A percentile compares a stretch with the other conserved stretches of the same genome.
Evolutionary conservation across 2,329 filamentous ascomycete genomes (phyloP).

Genomic region (Cadophora sp.): DNA sequence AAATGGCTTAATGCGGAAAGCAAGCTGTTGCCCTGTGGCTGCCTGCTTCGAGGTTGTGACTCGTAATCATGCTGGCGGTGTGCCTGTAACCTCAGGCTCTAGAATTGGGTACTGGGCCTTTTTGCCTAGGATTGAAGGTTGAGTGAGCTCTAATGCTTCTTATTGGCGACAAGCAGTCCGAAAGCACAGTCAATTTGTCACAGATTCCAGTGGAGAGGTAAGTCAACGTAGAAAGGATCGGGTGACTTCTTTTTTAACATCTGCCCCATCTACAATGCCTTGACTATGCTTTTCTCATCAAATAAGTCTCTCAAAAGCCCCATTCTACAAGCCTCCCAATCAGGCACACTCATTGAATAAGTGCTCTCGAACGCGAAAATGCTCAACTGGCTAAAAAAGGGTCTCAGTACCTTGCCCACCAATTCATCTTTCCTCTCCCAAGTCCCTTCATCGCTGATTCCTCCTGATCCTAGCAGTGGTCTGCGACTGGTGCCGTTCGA

Average conservation of each 20-base stretch:
- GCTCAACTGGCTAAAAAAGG: slow-evolving; percentile 90
- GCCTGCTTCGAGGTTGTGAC: neutral
- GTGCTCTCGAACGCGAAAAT: slow-evolving; percentile 93
- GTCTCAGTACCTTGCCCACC: slow-evolving; percentile 78
- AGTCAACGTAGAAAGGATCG: neutral
- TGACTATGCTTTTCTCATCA: slow-evolving; percentile 75
- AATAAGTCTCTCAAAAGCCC: slow-evolving; percentile 77
- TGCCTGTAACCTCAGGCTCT: neutral
- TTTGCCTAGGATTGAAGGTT: neutral
- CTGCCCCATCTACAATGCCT: slow-evolving; percentile 48
- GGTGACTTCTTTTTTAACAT: neutral
- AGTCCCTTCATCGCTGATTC: slow-evolving; percentile 61
- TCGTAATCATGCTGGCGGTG: neutral
- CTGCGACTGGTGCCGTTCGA: slow-evolving; percentile 40
- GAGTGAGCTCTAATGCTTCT: neutral
- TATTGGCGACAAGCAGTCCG: neutral
- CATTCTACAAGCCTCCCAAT: slow-evolving; percentile 67
- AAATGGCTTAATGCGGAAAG: neutral
- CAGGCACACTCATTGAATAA: slow-evolving; percentile 80
- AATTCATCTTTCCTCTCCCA: slow-evolving; percentile 72
- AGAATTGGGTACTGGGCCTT: neutral
- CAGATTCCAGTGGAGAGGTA: neutral
- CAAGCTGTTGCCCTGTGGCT: neutral
- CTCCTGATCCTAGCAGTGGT: slow-evolving; percentile 48
- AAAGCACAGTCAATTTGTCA: neutral